Base-by-base conservation (phyloP, 768 basidiomycete genomes). In the Boletus rubescentipes region DNA sequence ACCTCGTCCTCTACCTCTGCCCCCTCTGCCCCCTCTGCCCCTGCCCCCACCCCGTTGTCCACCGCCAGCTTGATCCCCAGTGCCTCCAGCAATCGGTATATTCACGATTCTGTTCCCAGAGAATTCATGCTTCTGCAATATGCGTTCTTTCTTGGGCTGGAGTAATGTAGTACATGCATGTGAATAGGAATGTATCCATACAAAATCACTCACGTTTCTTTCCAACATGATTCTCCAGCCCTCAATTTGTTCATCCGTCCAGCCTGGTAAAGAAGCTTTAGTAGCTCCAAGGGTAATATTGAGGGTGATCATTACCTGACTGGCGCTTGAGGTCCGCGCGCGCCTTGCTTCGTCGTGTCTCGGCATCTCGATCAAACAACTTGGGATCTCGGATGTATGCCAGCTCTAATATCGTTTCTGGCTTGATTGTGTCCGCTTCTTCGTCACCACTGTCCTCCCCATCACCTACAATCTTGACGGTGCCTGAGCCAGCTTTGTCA, bases 141-240 rank as follows among this genome's bases (percentile, higher is more conserved):
- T 81, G 67, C 77, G 84, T 49, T 88, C 87, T 66, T 91, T 89
- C 60, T 81, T 82, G 3, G 87, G 87, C 85, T 89, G 63, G 4
- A 44, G 46, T 29, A 49, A 29, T 9, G 26, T n/a, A 52, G 26
- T n/a, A 52, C 31, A 40, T 52, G 15, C 35, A 30, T 38, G 54
- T 58, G 29, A 61, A 55, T 34, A 43, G 9, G 29, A 56, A 37
- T 53, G 53, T 41, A 53, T 43, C 43, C 31, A 51, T 39, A 38
- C 15, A 51, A 16, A 56, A 51, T 2, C 58, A 76, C 89, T 56
- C 63, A 96, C 94, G 63, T 95, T 87, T 60, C 87, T 75, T 53
- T 98, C 95, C 53, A 97, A 69, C 87, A 96, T 92, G 51, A 90
- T 85, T 52, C 73, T 81, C 93, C 93, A 97, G 0, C 93, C 94